Percentiles rank a stretch among this genome's conserved stretches.
Evolutionary conservation across 1,139 yeast species (phyloP).

Genomic region (Yarrowia galli): DNA sequence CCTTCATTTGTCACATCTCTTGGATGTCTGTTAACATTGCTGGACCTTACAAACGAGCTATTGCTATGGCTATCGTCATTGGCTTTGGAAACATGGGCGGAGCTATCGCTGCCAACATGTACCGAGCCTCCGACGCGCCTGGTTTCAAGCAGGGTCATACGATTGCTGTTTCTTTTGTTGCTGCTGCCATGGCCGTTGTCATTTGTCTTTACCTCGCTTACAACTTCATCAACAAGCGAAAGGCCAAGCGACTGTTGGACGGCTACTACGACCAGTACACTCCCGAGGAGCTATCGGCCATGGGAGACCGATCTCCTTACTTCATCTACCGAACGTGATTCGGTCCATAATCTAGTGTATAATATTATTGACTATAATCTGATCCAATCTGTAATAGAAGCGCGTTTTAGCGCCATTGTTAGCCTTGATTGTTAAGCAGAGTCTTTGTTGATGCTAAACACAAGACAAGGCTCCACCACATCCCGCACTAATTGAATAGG

Average conservation of each 20-base stretch:
- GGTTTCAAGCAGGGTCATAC: slow-evolving; percentile 50
- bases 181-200: slow-evolving; percentile 41
- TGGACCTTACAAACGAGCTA: slow-evolving; percentile 53
- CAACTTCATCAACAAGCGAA: slow-evolving; percentile 45
- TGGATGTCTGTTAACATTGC: slow-evolving; percentile 55
- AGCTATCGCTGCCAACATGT: slow-evolving; percentile 53
- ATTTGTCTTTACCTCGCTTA: slow-evolving; percentile 43
- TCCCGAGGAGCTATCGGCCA: slow-evolving; percentile 47
- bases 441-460: background rate
- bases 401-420: background rate
- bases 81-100: slow-evolving; percentile 56
- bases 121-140: slow-evolving; percentile 50
- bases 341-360: background rate
- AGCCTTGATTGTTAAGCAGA: background rate
- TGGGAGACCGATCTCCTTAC: slow-evolving; percentile 50
- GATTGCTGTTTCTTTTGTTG: slow-evolving; percentile 43
- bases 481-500: background rate
- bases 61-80: slow-evolving; percentile 55
- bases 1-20: slow-evolving; percentile 52
- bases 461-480: background rate
- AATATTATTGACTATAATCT: background rate
- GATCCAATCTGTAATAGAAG: no score
- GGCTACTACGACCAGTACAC: slow-evolving; percentile 49
- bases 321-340: slow-evolving; percentile 21
- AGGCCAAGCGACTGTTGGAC: slow-evolving; percentile 43